Evolutionary conservation across 345 rosid genomes (phyloP), one percentile per base, ranked within the genome.

Genomic region (Durio zibethinus): DNA sequence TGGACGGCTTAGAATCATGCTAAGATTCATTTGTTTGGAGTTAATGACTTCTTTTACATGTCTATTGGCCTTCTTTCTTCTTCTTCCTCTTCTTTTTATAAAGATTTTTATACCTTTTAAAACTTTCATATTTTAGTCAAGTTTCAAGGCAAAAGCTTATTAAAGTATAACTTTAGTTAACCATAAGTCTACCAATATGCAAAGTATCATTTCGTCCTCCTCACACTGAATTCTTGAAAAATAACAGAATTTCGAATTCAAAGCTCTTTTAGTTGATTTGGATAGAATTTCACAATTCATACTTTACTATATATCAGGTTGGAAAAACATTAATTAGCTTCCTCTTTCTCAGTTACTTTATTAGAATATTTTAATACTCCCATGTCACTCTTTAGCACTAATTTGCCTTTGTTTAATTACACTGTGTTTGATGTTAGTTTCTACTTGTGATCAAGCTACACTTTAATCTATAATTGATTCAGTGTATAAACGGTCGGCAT

Each of bases 131-230:
- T 50, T 23, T 23, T 68, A 29, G 38, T 18, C 43, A 8, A 80
- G 21, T 40, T 40, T 61, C 56, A 74, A 68, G 38, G 5, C 38
- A 33, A 23, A 38, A 25, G 23, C 80, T 83, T 81, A 33, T 42
- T 70, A 81, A 72, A 53, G 74, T 47, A 1, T 40, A 47, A 47
- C 67, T 78, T 78, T 43, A 69, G 38, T 43, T 72, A n/a, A 72
- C 60, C 27, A 43, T 25, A 60, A 65, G 68, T 65, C 23, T 52
- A 43, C 73, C 52, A 25, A 33, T 23, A 77, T 68, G 68, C 78
- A 77, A 79, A 84, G 81, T 75, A 40, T 59, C 61, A 47, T 77
- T 76, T 82, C 77, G 80, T 78, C 76, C 52, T 81, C 65, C 38
- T 81, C 65, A 35, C 36, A 59, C 71, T 6, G 38, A 61, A 35